Evolutionary conservation across 495 filamentous ascomycete genomes (phyloP).

Genomic region (Elaphomyces granulatus): DNA sequence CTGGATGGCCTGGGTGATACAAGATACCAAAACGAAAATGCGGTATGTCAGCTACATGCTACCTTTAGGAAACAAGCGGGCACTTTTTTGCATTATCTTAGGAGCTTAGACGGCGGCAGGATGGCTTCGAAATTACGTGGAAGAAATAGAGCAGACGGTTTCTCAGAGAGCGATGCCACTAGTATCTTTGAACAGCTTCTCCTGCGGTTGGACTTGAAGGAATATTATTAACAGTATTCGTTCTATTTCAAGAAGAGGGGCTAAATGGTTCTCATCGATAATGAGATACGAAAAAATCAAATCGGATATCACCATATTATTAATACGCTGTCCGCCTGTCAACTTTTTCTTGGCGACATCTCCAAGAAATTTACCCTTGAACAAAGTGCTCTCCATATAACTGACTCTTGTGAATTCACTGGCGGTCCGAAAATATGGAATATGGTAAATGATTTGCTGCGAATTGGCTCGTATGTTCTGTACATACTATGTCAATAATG

Average conservation of each 20-base stretch:
- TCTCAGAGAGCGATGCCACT: constrained; percentile 13
- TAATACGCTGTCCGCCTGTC: too few species aligned
- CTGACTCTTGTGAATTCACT: neutral
- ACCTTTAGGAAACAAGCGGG: constrained; percentile 52
- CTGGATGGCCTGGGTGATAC: constrained; percentile 26
- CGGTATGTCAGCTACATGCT: constrained; percentile 41
- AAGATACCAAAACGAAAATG: constrained; percentile 26
- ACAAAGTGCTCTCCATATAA: neutral
- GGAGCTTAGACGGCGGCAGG: constrained; percentile 34
- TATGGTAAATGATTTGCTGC: too few species aligned
- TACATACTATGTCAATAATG: too few species aligned
- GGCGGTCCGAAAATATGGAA: neutral
- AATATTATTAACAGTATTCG: constrained; percentile 25
- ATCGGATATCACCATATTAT: too few species aligned
- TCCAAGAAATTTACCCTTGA: too few species aligned
- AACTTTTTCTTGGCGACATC: too few species aligned
- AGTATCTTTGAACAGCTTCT: constrained; percentile 37
- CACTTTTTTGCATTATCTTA: constrained; percentile 40
- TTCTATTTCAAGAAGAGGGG: neutral
- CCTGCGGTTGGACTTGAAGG: constrained; percentile 34
- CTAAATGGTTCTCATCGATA: too few species aligned
- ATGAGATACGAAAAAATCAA: too few species aligned
- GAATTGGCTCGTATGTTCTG: too few species aligned
- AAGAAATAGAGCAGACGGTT: constrained; percentile 10
- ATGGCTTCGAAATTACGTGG: constrained; percentile 20